These are phyloP conservation scores for Corymbia calophylla DNA, from an alignment of 441 rosid species.

Conservation along the genomic window DNA sequence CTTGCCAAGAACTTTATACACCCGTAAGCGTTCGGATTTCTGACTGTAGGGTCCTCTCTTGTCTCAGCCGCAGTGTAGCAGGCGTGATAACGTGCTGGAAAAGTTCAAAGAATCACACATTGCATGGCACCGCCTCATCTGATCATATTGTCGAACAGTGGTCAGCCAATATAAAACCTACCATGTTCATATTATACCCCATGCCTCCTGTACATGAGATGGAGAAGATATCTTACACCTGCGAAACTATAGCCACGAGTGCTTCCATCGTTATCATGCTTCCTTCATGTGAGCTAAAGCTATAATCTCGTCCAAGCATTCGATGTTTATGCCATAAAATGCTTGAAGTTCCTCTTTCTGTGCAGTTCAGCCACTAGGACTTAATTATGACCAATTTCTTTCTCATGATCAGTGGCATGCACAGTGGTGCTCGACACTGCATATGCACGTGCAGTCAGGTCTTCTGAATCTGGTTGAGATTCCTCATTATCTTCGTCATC, in stretches of 20 bases:
- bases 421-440: neutral
- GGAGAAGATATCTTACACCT: neutral
- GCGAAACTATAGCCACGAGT: neutral
- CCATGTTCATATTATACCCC: neutral
- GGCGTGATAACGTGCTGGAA: neutral
- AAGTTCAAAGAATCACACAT: neutral
- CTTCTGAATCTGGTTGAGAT: constrained; percentile 19
- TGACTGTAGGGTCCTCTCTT: neutral
- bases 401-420: neutral
- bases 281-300: neutral
- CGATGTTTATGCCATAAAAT: neutral
- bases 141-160: neutral
- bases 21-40: neutral
- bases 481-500: constrained; percentile 16
- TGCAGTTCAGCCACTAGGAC: neutral
- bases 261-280: neutral
- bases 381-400: neutral
- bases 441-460: neutral
- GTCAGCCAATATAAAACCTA: neutral
- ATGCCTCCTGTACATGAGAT: neutral
- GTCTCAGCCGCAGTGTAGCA: neutral
- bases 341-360: neutral
- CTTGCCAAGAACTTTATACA: neutral
- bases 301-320: neutral
- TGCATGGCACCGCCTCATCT: neutral